Evolutionary conservation across 2,329 filamentous ascomycete species (phyloP), one percentile per base, ranked within the genome.

Genomic region (Onygenales sp.): DNA sequence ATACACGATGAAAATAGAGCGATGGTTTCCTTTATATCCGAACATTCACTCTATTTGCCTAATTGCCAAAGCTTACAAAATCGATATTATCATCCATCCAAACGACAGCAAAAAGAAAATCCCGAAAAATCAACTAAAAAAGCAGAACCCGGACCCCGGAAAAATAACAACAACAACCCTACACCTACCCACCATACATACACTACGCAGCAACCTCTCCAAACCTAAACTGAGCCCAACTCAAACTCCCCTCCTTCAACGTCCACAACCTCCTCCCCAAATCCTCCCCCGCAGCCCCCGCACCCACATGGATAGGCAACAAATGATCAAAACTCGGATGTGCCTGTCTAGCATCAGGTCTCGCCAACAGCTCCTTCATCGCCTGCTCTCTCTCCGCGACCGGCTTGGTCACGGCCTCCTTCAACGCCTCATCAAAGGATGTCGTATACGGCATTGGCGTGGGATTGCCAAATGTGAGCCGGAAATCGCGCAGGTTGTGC

Each of bases 391-490:
- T 68, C 54, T 71, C 70, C 41, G 65, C 71, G 31, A 72, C 68
- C 54, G 69, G 62, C 59, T 67, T 68, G 61, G 73, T 78, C 32
- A 83, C 82, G 0, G 83, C 84, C 17, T 85, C 79, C 60, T 83
- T 82, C 43, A 91, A 71, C 2, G 84, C 81, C 45, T 82, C 76
- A 58, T 92, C 81, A 60, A 89, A 90, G 50, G 76, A 79, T 38
- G 76, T 73, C 1, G 78, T 69, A 61, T 85, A 85, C 9, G 81
- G 78, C 60, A 82, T 57, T 0, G 79, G 77, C 8, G 60, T 61
- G 9, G 72, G 67, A 45, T 74, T 67, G 7, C 72, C 74, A 59
- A 73, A 72, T 11, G 70, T 66, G 60, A 73, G 72, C 14, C 69
- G 70, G 60, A 81, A 50, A 58, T 86, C 80, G 1, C 79, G 74